These are phyloP conservation scores for Venturia pyrina DNA, from an alignment of 2,329 filamentous ascomycete species.

Conservation along the genomic window DNA sequence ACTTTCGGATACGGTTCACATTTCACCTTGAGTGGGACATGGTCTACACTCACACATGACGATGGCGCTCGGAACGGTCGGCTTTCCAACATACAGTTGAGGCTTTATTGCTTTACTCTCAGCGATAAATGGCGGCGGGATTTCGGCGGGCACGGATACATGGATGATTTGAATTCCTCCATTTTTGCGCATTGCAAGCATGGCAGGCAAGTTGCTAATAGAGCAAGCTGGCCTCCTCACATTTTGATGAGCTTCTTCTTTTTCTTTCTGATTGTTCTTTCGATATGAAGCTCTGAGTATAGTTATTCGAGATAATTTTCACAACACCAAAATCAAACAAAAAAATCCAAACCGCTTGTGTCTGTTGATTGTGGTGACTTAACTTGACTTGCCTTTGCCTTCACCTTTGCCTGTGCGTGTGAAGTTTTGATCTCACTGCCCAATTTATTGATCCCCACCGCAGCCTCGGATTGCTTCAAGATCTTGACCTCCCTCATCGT, in stretches of 20 bases:
- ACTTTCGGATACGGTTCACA: neutral
- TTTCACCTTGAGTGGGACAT: neutral
- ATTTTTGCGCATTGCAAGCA: neutral
- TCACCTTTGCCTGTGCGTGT: neutral
- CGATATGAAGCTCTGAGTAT: conserved; percentile 4
- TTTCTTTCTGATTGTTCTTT: neutral
- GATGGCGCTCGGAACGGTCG: neutral
- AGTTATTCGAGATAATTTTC: conserved; percentile 2
- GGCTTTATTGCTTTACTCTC: neutral
- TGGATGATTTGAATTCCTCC: neutral
- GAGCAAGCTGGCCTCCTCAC: neutral
- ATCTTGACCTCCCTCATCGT: too few relatives aligned
- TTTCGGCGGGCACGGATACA: neutral
- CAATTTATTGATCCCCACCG: neutral
- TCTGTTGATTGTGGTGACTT: neutral
- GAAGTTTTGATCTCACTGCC: neutral
- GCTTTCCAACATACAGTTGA: neutral
- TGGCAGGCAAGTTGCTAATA: neutral
- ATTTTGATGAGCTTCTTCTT: neutral
- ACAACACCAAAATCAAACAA: neutral
- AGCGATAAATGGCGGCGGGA: neutral
- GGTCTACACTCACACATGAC: neutral
- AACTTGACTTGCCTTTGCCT: neutral
- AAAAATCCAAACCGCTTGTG: neutral
- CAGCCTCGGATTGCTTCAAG: too few relatives aligned